phyloP scores from a whole-genome alignment of 2,329 filamentous ascomycete genomes.

The Calonectria multiphialidica region DNA sequence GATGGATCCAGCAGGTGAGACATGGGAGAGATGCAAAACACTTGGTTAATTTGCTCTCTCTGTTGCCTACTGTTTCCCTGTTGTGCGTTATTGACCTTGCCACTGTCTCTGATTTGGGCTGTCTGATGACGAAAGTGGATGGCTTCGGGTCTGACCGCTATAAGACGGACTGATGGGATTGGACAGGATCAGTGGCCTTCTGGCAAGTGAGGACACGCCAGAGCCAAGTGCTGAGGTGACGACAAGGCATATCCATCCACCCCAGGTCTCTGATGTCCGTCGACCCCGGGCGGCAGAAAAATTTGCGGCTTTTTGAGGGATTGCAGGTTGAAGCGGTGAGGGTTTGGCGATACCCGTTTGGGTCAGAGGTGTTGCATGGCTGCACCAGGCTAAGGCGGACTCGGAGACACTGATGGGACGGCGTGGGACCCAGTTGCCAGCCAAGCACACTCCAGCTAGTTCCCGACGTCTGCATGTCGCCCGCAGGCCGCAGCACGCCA shows the following conservation, averaged over 20 bases:
- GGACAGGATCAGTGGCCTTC: constrained; percentile 25
- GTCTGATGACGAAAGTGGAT: constrained; percentile 34
- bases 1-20: neutral
- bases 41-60: neutral
- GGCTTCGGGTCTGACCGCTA: constrained; percentile 45
- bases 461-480: constrained; percentile 29
- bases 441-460: constrained; percentile 18
- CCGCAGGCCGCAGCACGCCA: constrained; percentile 23
- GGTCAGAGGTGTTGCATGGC: constrained; percentile 37
- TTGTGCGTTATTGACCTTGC: neutral
- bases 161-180: constrained; percentile 26
- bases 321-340: constrained; percentile 42
- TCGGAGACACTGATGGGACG: constrained; percentile 33
- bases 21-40: constrained; percentile 9
- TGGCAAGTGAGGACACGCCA: constrained; percentile 3
- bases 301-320: constrained; percentile 41
- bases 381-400: constrained; percentile 39
- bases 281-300: constrained; percentile 33
- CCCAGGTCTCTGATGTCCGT: constrained; percentile 20
- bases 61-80: neutral
- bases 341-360: constrained; percentile 42
- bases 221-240: constrained; percentile 18
- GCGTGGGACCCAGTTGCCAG: constrained; percentile 18
- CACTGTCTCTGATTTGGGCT: constrained; percentile 6
- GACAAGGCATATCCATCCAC: constrained; percentile 31